phyloP scores from a whole-genome alignment of 2,329 filamentous ascomycete species.

The Xylariaceae sp. region DNA sequence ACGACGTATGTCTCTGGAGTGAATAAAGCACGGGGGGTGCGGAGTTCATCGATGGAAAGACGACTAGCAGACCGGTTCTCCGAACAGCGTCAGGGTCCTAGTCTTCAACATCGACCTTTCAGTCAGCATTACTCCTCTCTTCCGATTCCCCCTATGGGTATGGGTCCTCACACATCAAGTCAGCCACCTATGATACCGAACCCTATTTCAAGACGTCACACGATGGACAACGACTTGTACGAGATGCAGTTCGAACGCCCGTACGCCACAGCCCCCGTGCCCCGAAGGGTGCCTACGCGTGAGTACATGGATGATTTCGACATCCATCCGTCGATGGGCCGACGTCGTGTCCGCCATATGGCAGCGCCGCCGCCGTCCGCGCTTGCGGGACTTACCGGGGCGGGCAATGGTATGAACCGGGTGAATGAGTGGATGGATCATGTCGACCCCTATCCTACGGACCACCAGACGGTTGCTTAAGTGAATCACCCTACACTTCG shows the following conservation, averaged over 20 bases:
- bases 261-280: slow-evolving; percentile 29
- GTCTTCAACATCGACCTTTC: slow-evolving; percentile 25
- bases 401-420: slow-evolving; percentile 31
- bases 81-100: slow-evolving; percentile 36
- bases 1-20: slow-evolving; percentile 42
- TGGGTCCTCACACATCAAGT: slow-evolving; percentile 29
- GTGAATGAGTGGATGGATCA: slow-evolving; percentile 32
- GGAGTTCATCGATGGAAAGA: slow-evolving; percentile 43
- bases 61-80: slow-evolving; percentile 48
- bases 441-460: slow-evolving; percentile 22
- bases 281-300: slow-evolving; percentile 23
- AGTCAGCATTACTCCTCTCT: slow-evolving; percentile 27
- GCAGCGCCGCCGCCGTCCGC: slow-evolving; percentile 28
- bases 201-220: slow-evolving; percentile 36
- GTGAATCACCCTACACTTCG: background rate
- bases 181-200: slow-evolving; percentile 26
- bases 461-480: slow-evolving; percentile 16
- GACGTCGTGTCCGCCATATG: slow-evolving; percentile 24
- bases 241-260: slow-evolving; percentile 30
- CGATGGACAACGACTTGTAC: slow-evolving; percentile 40
- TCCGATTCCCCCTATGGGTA: slow-evolving; percentile 26
- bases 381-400: slow-evolving; percentile 31
- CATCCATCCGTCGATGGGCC: slow-evolving; percentile 22
- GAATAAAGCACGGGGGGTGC: slow-evolving; percentile 39
- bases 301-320: slow-evolving; percentile 27